A percentile compares a stretch with the other conserved stretches of the same genome.
Conservation (phyloP, 2,329 filamentous ascomycete species). For the Paraphoma chrysanthemicola region DNA sequence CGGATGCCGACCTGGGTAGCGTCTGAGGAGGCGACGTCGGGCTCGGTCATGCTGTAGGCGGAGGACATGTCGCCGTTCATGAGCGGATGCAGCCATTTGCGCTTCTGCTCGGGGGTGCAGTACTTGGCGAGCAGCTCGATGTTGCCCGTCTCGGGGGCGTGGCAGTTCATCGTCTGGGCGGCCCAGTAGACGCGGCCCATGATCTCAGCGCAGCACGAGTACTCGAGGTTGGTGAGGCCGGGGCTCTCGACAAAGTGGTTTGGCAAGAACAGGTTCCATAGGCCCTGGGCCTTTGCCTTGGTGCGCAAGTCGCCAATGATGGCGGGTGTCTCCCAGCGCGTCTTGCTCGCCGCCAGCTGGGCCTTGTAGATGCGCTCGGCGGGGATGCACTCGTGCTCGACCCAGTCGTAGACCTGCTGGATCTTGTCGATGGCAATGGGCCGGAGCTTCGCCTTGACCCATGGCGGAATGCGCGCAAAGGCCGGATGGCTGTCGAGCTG, state of each 20-base stretch:
- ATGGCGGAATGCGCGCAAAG: conserved; percentile 50
- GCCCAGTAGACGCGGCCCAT: conserved; percentile 57
- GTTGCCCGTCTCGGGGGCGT: conserved; percentile 60
- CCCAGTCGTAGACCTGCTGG: conserved; percentile 51
- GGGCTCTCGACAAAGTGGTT: conserved; percentile 53
- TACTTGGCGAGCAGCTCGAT: conserved; percentile 62
- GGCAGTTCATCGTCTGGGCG: conserved; percentile 54
- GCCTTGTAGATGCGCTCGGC: conserved; percentile 53
- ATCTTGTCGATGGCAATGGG: conserved; percentile 53
- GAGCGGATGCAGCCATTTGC: conserved; percentile 58
- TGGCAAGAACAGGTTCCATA: conserved; percentile 52
- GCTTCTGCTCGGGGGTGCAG: conserved; percentile 58
- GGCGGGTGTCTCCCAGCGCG: conserved; percentile 50
- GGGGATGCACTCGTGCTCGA: conserved; percentile 55
- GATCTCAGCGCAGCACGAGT: conserved; percentile 55
- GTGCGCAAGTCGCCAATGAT: conserved; percentile 52
- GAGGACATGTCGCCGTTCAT: conserved; percentile 58
- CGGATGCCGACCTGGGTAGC: conserved; percentile 56
- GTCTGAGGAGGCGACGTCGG: conserved; percentile 58
- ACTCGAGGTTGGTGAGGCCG: conserved; percentile 56
- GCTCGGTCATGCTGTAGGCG: conserved; percentile 61
- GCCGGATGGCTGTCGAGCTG: conserved; percentile 41
- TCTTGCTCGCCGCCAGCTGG: conserved; percentile 38
- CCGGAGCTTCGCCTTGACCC: conserved; percentile 61
- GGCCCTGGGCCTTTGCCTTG: conserved; percentile 49